Base-by-base conservation (phyloP, 1,284 basidiomycete species). In the Austropuccinia psidii region DNA sequence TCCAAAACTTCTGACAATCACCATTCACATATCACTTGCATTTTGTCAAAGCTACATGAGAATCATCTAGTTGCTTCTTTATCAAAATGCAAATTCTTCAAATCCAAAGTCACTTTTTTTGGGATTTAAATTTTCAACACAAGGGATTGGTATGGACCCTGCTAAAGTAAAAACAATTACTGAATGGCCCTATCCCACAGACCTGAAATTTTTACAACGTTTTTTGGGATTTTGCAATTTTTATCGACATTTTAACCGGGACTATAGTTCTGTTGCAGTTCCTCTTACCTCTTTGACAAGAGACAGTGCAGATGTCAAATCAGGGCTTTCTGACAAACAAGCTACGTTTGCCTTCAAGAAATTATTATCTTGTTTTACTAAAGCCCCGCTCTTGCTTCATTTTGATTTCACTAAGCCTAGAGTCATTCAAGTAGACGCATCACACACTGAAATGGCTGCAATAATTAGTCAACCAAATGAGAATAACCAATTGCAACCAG, bases 301-400 rank as follows among this genome's bases (percentile, higher is more conserved):
- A 47, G 27, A 9, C 6, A 37, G 75, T 80, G 82, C 65, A 67
- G 33, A 60, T 60, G 57, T 33, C 58, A 72, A 27, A 76, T 81
- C 50, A 37, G 74, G 0, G 76, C 79, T 67, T 39, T 79, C 21
- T 65, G 81, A 0, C 77, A 81, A 62, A 31, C 62, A 4, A 76
- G 68, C 55, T 75, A 79, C 7, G 64, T 80, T 19, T 64, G 79
- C 27, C 79, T 80, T 69, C 73, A 83, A 17, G 75, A 79, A 79
- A 61, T 81, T 75, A 78, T 81, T 65, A 76, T 81, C 27, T 76
- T 83, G 5, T 80, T 79, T 49, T 83, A 84, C 4, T 79, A 82
- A 0, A 82, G 81, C 13, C 80, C 80, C 35, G 82, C 84, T 11
- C 4, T 43, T 43, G 3, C 1, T 11, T 2, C 11, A 61, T 21